phyloP scores from a whole-genome alignment of 2,329 filamentous ascomycete species.

The Neophaeococcomyces mojaviensis region DNA sequence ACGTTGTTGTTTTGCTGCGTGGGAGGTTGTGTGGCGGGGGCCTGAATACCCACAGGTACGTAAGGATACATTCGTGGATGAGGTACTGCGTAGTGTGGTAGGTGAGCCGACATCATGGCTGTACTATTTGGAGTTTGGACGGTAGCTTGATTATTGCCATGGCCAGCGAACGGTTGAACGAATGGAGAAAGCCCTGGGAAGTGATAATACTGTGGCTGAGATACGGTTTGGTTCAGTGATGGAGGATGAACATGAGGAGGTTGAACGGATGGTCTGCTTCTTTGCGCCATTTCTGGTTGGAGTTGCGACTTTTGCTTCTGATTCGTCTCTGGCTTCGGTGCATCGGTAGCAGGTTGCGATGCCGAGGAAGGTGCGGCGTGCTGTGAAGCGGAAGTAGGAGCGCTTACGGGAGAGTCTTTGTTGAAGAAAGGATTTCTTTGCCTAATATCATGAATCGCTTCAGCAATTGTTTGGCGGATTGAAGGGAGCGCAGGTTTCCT shows the following conservation, averaged over 20 bases:
- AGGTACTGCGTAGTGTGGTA: conserved; percentile 5
- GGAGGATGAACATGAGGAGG: conserved; percentile 4
- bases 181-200: conserved; percentile 8
- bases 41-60: neutral
- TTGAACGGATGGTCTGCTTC: neutral
- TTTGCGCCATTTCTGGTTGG: conserved; percentile 3
- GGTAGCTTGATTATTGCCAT: conserved; percentile 1
- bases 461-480: conserved; percentile 1
- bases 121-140: conserved; percentile 1
- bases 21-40: neutral
- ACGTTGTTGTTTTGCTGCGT: neutral
- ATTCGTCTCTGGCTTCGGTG: neutral
- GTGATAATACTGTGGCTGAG: conserved; percentile 3
- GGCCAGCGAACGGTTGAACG: neutral
- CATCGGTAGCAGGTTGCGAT: neutral
- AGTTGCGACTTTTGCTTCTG: conserved; percentile 6
- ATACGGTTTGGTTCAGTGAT: neutral
- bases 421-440: neutral
- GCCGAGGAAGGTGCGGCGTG: conserved; percentile 13
- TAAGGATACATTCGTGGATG: conserved; percentile 8
- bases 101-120: conserved; percentile 8
- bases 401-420: conserved; percentile 6
- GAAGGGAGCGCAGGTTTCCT: conserved; percentile 7
- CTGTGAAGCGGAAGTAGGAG: conserved; percentile 11
- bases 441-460: conserved; percentile 8